phyloP scores from a whole-genome alignment of 1,284 basidiomycete genomes.

The Sanghuangporus sanghuang region DNA sequence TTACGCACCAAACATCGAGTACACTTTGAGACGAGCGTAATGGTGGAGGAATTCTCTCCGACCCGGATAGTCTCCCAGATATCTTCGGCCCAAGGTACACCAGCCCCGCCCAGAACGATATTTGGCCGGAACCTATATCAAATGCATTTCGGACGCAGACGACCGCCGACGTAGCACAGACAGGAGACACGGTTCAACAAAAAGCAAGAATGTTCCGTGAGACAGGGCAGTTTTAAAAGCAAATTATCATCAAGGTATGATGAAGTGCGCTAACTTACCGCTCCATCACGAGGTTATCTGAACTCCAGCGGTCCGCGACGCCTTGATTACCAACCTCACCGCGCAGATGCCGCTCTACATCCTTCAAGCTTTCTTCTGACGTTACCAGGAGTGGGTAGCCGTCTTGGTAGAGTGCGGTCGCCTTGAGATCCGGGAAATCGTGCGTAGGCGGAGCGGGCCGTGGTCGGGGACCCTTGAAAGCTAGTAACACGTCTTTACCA shows the following conservation, averaged over 20 bases:
- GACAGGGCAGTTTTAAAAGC: background rate
- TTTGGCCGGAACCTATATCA: conserved; percentile 65
- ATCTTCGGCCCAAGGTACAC: conserved; percentile 44
- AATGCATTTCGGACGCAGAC: conserved; percentile 16
- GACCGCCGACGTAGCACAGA: conserved; percentile 12
- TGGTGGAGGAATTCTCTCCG: conserved; percentile 28
- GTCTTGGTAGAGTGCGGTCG: conserved; percentile 60
- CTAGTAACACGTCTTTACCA: conserved; percentile 51
- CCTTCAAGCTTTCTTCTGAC: conserved; percentile 56
- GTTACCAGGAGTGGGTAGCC: conserved; percentile 63
- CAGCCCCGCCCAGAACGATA: conserved; percentile 56
- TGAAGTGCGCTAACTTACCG: conserved; percentile 36
- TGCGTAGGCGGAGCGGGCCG: conserved; percentile 47
- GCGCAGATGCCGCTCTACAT: conserved; percentile 42
- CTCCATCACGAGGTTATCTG: conserved; percentile 50
- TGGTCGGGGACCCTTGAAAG: conserved; percentile 58
- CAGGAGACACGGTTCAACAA: background rate
- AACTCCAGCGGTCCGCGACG: conserved; percentile 51
- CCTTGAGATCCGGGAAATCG: conserved; percentile 51
- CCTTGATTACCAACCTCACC: conserved; percentile 49
- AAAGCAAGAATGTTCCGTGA: conserved; percentile 1
- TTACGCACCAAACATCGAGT: conserved; percentile 61
- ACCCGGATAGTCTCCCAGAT: conserved; percentile 56
- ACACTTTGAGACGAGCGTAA: conserved; percentile 63
- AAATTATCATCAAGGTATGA: background rate